Conservation (phyloP, 371 early-diverging fungal genomes). For the Smittium mucronatum region DNA sequence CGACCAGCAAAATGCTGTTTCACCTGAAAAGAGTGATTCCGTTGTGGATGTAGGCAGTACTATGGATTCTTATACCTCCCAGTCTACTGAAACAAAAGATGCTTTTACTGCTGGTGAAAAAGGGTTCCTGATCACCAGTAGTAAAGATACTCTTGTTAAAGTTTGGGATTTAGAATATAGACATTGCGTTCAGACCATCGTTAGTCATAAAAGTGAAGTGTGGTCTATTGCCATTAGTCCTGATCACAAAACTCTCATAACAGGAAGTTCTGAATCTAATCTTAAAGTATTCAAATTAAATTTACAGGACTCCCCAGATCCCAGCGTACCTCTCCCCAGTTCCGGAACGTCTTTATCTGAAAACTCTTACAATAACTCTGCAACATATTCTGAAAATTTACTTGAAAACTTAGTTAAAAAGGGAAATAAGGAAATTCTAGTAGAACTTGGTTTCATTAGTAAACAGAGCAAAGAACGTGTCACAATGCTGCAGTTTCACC, state of each 20-base stretch:
- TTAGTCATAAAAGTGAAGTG: constrained; percentile 84
- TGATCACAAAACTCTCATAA: constrained; percentile 51
- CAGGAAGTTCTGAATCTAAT: constrained; percentile 73
- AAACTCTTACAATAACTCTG: constrained; percentile 60
- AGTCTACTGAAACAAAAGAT: constrained; percentile 10
- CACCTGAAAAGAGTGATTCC: constrained; percentile 39
- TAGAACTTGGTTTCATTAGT: constrained; percentile 54
- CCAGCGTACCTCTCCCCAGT: constrained; percentile 30
- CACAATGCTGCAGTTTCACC: constrained; percentile 56
- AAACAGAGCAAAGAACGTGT: constrained; percentile 73
- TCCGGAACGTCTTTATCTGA: constrained; percentile 38
- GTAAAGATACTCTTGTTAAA: constrained; percentile 91
- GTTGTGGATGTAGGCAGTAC: background rate
- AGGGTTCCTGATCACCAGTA: constrained; percentile 68
- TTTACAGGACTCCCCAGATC: constrained; percentile 29
- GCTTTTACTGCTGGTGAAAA: constrained; percentile 23
- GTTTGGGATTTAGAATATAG: constrained; percentile 87
- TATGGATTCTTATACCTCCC: background rate
- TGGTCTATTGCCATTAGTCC: constrained; percentile 64
- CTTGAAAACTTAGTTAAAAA: constrained; percentile 24
- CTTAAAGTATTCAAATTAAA: constrained; percentile 80
- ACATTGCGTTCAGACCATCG: constrained; percentile 88
- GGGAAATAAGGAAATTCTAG: constrained; percentile 6
- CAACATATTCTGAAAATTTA: constrained; percentile 46
- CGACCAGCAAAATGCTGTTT: constrained; percentile 15